phyloP scores from a whole-genome alignment of 345 rosid genomes.

The Schrenkiella parvula region DNA sequence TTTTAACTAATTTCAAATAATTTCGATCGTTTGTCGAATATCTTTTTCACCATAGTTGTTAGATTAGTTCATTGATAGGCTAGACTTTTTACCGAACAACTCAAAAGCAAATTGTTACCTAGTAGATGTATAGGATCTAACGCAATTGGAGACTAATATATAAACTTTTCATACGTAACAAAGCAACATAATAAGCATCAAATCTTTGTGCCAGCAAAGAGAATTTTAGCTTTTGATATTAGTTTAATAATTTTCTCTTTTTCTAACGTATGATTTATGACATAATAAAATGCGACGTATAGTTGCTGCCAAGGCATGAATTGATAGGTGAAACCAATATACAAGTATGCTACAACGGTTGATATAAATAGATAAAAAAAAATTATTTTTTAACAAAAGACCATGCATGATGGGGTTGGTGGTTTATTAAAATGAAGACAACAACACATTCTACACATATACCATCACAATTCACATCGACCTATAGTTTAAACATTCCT shows the following conservation, averaged over 20 bases:
- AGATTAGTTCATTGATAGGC: neutral
- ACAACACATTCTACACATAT: neutral
- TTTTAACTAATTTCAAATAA: neutral
- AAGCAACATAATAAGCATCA: slow-evolving; percentile 21
- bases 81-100: neutral
- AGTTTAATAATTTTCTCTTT: neutral
- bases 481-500: neutral
- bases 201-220: slow-evolving; percentile 27
- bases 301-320: neutral
- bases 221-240: slow-evolving; percentile 11
- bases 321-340: slow-evolving; percentile 5
- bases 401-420: slow-evolving; percentile 22
- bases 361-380: neutral
- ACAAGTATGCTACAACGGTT: slow-evolving; percentile 7
- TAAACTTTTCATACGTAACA: neutral
- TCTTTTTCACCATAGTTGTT: neutral
- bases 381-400: neutral
- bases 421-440: neutral
- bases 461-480: neutral
- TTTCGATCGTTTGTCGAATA: neutral
- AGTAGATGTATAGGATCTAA: neutral
- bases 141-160: neutral
- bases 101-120: neutral
- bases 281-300: slow-evolving; percentile 9
- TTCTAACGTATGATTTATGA: slow-evolving; percentile 1